Conservation (phyloP, 345 rosid species). For the Trapa bicornis region DNA sequence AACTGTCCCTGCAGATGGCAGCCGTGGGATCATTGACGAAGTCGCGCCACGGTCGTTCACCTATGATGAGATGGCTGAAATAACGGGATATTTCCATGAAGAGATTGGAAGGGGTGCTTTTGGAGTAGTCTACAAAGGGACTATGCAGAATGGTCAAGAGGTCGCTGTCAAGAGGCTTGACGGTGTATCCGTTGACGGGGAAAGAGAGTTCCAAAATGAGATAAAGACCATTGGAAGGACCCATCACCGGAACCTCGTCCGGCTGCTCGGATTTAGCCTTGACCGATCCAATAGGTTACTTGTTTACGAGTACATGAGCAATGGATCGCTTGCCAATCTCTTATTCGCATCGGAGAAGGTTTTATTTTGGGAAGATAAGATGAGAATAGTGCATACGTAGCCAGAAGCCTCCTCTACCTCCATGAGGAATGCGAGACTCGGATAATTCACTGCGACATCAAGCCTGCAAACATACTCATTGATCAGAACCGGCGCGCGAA, state of each 20-base stretch:
- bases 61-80: constrained; percentile 10
- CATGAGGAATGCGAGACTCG: constrained; percentile 21
- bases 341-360: constrained; percentile 11
- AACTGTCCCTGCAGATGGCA: not conserved
- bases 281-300: constrained; percentile 15
- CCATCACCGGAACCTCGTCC: constrained; percentile 19
- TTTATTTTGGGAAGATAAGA: constrained; percentile 11
- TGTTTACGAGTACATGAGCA: constrained; percentile 22
- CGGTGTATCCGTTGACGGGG: constrained; percentile 3
- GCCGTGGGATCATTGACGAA: not conserved
- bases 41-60: constrained; percentile 11
- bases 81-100: constrained; percentile 16
- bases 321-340: constrained; percentile 18
- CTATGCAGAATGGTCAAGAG: not conserved
- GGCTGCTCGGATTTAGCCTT: constrained; percentile 17
- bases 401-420: constrained; percentile 16
- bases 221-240: constrained; percentile 19
- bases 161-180: constrained; percentile 16
- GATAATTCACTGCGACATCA: constrained; percentile 25
- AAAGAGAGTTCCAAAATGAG: constrained; percentile 19
- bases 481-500: constrained; percentile 12
- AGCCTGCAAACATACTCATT: constrained; percentile 19
- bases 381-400: constrained; percentile 16
- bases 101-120: constrained; percentile 24
- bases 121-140: constrained; percentile 8